These are phyloP conservation scores for Leptodontidium sp. DNA, from an alignment of 2,329 filamentous ascomycete genomes.

Conservation along the genomic window DNA sequence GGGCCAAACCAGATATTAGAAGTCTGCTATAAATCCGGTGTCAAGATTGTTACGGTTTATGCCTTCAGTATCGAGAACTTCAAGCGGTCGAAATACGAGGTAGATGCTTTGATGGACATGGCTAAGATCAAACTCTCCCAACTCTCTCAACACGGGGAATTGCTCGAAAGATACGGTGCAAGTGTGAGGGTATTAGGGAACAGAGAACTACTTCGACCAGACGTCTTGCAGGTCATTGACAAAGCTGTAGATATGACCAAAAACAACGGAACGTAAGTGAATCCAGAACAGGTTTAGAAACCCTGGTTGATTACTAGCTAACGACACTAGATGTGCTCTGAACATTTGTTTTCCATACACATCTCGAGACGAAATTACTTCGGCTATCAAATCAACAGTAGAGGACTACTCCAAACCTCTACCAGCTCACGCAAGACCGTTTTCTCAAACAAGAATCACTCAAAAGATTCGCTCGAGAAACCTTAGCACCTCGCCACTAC, in stretches of 20 bases:
- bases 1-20: constrained; percentile 75
- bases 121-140: constrained; percentile 95
- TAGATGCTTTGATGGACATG: constrained; percentile 97
- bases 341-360: constrained; percentile 99
- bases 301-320: constrained; percentile 16
- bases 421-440: constrained; percentile 71
- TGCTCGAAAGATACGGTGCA: constrained; percentile 92
- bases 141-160: constrained; percentile 88
- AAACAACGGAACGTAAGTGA: constrained; percentile 77
- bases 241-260: constrained; percentile 86
- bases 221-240: constrained; percentile 89
- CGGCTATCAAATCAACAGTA: constrained; percentile 87
- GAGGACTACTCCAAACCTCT: constrained; percentile 82
- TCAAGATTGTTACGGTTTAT: constrained; percentile 96
- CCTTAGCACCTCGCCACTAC: constrained; percentile 47
- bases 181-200: constrained; percentile 86
- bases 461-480: constrained; percentile 82
- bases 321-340: constrained; percentile 63
- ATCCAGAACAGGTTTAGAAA: not conserved
- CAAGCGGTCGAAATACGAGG: constrained; percentile 94
- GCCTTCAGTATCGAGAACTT: constrained; percentile 99
- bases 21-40: constrained; percentile 96
- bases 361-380: constrained; percentile 92
- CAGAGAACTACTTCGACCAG: constrained; percentile 81
- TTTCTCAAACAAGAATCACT: constrained; percentile 87